These are phyloP conservation scores for Zygnema circumcarinatum DNA, from an alignment of 139 green algal species.

Conservation along the genomic window DNA sequence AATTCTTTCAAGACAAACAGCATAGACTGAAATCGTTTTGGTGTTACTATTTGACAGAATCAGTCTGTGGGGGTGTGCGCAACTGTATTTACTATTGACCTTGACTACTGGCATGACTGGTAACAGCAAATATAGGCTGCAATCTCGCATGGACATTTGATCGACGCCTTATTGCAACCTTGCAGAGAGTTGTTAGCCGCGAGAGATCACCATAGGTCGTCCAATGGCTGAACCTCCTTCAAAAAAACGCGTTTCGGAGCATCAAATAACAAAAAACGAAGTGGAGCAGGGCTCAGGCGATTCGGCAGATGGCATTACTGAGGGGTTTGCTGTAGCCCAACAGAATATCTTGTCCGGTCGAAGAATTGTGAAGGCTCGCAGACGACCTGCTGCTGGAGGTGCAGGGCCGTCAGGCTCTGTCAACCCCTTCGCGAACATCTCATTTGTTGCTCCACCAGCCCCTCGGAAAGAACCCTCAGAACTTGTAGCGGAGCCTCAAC, in stretches of 20 bases:
- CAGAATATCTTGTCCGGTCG: constrained; percentile 44
- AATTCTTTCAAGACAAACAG: too few relatives aligned
- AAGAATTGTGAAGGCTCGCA: constrained; percentile 49
- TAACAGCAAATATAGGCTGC: too few relatives aligned
- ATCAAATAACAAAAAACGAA: constrained; percentile 56
- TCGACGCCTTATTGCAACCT: too few relatives aligned
- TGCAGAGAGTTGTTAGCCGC: too few relatives aligned
- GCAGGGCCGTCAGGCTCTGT: not conserved
- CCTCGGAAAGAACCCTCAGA: not conserved
- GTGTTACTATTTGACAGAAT: too few relatives aligned
- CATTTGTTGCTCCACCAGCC: not conserved
- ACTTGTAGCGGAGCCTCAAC: not conserved
- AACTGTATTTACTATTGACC: too few relatives aligned
- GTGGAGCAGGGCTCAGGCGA: constrained; percentile 5
- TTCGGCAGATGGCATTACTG: constrained; percentile 7
- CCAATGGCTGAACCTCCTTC: constrained; percentile 8
- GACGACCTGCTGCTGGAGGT: constrained; percentile 15
- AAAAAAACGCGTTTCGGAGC: constrained; percentile 57
- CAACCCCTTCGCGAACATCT: constrained; percentile 39
- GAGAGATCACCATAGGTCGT: too few relatives aligned
- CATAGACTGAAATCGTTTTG: too few relatives aligned
- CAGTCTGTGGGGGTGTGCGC: too few relatives aligned
- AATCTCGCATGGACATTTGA: too few relatives aligned
- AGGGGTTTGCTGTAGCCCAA: constrained; percentile 44
- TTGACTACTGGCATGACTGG: too few relatives aligned